Percentiles rank a stretch among this genome's conserved stretches.
Evolutionary conservation across 2,329 filamentous ascomycete species (phyloP).

Genomic region (Ophidiomyces ophidiicola): DNA sequence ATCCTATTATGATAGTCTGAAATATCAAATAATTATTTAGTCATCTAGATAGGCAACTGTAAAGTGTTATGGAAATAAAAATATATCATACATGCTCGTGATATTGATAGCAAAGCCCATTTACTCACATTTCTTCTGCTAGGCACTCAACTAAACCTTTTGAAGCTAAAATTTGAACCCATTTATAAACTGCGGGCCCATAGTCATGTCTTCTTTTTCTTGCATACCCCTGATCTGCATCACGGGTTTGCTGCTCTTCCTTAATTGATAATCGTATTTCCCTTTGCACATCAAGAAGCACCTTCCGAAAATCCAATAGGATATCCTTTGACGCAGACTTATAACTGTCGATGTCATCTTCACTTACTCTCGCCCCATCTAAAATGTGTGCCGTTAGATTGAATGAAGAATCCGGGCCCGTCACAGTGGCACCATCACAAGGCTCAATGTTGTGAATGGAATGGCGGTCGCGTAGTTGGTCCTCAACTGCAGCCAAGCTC

Average conservation of each 20-base stretch:
- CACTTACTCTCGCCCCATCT: constrained; percentile 22
- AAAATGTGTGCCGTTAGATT: constrained; percentile 26
- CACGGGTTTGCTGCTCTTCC: constrained; percentile 30
- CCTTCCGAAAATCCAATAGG: constrained; percentile 23
- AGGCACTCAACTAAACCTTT: constrained; percentile 45
- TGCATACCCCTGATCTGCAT: constrained; percentile 32
- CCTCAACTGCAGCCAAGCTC: constrained; percentile 31
- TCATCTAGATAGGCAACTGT: no score
- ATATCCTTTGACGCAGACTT: constrained; percentile 19
- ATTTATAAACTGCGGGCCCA: constrained; percentile 54
- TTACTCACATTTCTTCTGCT: no score
- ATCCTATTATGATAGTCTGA: no score
- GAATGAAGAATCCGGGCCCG: constrained; percentile 29
- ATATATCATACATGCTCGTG: no score
- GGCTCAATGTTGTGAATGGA: constrained; percentile 5
- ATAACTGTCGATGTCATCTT: constrained; percentile 19
- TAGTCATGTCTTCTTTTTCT: constrained; percentile 47
- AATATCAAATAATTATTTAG: no score
- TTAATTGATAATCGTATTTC: constrained; percentile 27
- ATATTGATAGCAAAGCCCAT: no score
- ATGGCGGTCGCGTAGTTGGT: not conserved
- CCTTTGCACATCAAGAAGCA: constrained; percentile 23
- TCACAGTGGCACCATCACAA: constrained; percentile 19
- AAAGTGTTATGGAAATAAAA: no score
- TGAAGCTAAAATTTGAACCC: constrained; percentile 57